Base-by-base conservation (phyloP, 1,284 basidiomycete species). In the Ustilago crameri region DNA sequence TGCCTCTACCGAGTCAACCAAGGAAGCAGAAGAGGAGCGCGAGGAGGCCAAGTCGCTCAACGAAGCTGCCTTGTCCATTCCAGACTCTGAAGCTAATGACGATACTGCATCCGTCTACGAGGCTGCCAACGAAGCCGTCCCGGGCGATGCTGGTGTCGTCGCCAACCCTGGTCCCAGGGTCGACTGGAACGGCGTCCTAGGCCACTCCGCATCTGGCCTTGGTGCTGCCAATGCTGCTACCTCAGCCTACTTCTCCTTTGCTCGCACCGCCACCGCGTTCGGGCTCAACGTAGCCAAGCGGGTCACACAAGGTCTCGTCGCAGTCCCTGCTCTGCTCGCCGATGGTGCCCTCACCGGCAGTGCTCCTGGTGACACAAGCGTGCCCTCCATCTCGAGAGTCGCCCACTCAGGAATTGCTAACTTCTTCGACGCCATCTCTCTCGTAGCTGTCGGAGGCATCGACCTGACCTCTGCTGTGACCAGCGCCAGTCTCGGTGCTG, bases 391-490 rank as follows among this genome's bases (percentile, higher is more conserved):
- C n/a, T 48, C 75, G 10, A 23, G 51, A 17, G 52, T 52, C 9
- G 72, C 75, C 0, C 74, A 80, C 26, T 57, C 68, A 5, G 56
- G 69, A n/a, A 78, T 80, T 12, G 78, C 75, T 1, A 66, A 59
- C 27, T 62, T 80, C 49, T 80, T 79, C 45, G 76, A 80, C 42
- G 53, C 70, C 12, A 74, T 80, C 42, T 69, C 57, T 9, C 55
- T 70, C 1, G 61, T 80, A 18, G 78, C 78, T 22, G 58, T 77
- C 1, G 78, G 78, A 14, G 75, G 75, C 10, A 77, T 80, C 52
- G 75, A 80, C 23, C 27, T 80, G 30, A 76, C 75, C 24, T 66
- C 65, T n/a, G 75, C 75, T 7, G 55, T 80, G 17, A 78, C 77
- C 9, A 70, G 67, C 30, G 74, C 72, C 1, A 53, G 75, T 24